These are phyloP conservation scores for Microbotryum lychnidis-dioicae DNA, from an alignment of 1,284 basidiomycete genomes.

Conservation along the genomic window DNA sequence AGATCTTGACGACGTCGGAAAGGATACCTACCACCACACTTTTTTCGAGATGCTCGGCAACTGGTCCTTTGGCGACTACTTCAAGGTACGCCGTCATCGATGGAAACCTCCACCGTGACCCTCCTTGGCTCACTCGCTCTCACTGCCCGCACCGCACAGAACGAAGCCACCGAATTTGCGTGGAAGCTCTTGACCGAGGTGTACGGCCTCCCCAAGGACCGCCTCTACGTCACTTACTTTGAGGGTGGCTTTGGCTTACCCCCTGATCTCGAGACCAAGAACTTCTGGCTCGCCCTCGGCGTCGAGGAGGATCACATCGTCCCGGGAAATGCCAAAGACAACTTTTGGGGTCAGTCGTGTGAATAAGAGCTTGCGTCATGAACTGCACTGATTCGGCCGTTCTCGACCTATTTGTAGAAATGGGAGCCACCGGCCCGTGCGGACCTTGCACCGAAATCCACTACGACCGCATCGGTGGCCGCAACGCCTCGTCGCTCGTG, in stretches of 20 bases:
- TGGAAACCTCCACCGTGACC: background rate
- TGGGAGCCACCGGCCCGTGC: slow-evolving; percentile 96
- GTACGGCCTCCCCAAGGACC: slow-evolving; percentile 79
- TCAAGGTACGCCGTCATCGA: slow-evolving; percentile 61
- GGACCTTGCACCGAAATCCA: slow-evolving; percentile 98
- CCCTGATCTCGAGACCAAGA: slow-evolving; percentile 72
- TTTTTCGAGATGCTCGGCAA: slow-evolving; percentile 99
- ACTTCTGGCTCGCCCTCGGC: slow-evolving; percentile 79
- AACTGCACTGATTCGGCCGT: background rate
- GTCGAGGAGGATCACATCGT: slow-evolving; percentile 83
- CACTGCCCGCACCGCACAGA: slow-evolving; percentile 45
- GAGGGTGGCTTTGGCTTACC: slow-evolving; percentile 88
- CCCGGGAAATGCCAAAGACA: slow-evolving; percentile 91
- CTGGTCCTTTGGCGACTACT: slow-evolving; percentile 99
- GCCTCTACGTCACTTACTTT: slow-evolving; percentile 95
- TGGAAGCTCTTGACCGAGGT: slow-evolving; percentile 90
- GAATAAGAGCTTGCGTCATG: no score
- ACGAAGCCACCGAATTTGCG: slow-evolving; percentile 84
- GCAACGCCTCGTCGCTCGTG: slow-evolving; percentile 84
- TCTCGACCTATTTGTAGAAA: slow-evolving; percentile 53
- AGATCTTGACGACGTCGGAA: slow-evolving; percentile 98
- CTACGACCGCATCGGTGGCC: slow-evolving; percentile 87
- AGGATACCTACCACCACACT: slow-evolving; percentile 72
- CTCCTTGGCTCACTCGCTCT: background rate
- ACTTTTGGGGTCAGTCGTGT: slow-evolving; percentile 81